These are phyloP conservation scores for Hura crepitans DNA, from an alignment of 441 rosid species.

Conservation along the genomic window DNA sequence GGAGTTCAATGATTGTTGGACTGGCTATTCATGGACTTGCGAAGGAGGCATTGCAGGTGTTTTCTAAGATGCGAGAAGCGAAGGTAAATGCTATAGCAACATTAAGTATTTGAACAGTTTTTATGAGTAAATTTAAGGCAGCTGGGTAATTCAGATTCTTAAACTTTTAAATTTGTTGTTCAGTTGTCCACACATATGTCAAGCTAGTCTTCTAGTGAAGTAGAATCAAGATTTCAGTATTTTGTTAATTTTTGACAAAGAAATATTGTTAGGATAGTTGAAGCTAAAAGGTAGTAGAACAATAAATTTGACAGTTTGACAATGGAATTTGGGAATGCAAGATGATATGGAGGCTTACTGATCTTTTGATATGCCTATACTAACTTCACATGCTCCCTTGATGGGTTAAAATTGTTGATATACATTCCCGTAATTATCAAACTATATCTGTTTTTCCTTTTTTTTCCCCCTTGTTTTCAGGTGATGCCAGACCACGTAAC, in stretches of 20 bases:
- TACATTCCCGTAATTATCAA: not conserved
- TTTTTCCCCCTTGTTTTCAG: too few relatives aligned
- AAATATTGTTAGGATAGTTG: not conserved
- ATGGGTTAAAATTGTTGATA: not conserved
- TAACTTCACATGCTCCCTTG: too few relatives aligned
- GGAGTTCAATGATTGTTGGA: constrained; percentile 27
- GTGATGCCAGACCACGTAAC: constrained; percentile 56
- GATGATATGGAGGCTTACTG: not conserved
- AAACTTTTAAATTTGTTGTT: not conserved
- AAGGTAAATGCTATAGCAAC: constrained; percentile 32
- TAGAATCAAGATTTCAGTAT: not conserved
- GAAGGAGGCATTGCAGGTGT: constrained; percentile 37
- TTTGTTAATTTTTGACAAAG: not conserved
- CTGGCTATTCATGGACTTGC: constrained; percentile 28
- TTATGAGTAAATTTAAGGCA: not conserved
- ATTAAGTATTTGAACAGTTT: not conserved
- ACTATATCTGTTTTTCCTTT: constrained; percentile 1
- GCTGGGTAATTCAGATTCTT: not conserved
- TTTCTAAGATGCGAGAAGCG: constrained; percentile 52
- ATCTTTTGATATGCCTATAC: not conserved
- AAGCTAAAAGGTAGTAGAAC: not conserved
- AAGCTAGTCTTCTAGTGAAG: not conserved
- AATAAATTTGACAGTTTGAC: not conserved
- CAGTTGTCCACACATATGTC: not conserved
- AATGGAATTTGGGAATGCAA: not conserved